Evolutionary conservation across 202 grass and related monocot species (phyloP), one percentile per base, ranked within the genome.

Genomic region (Hordeum pubiflorum): DNA sequence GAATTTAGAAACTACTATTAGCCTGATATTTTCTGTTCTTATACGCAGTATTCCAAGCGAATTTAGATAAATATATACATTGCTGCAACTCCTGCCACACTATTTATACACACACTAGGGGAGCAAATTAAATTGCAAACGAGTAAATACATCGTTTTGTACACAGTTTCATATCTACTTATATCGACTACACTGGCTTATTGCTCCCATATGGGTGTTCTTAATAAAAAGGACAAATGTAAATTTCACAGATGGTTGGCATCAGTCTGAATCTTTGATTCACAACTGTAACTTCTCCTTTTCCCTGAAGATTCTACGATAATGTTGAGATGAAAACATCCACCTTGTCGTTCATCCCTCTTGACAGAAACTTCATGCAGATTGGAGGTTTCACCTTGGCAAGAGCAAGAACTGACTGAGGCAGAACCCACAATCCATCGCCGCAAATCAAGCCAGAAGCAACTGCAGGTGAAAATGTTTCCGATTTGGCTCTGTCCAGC

Each of bases 331-430:
- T 52, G 18, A 79, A 86, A 73, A 17, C 66, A 85, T 85, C 61
- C 10, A 86, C 83, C 61, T 81, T 74, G 17, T 52, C 74, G 10
- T 86, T 89, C 5, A 43, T 21, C 7, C 34, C 81, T 69, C 83
- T 73, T 5, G 78, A 85, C 24, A 89, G 62, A 74, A 90, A 90
- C 63, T 81, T 87, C 81, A 87, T 90, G 76, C 81, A 90, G 36
- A 90, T 90, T 15, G 88, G 84, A 54, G 88, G 80, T 0, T 83
- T 87, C 68, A 90, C 84, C 54, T 84, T 76, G 41, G 84, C 84
- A 23, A 90, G 76, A 76, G 84, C 61, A 57, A 90, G 76, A 11
- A 90, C 57, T 1, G 81, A 81, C 56, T 81, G 81, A 20, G 88
- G 88, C 14, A 90, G 1, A 31, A 46, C 11, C 88, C 81, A 90